A percentile compares a stretch with the other conserved stretches of the same genome.
Conservation (phyloP, 2,329 filamentous ascomycete species). For the Graphilbum fragrans region DNA sequence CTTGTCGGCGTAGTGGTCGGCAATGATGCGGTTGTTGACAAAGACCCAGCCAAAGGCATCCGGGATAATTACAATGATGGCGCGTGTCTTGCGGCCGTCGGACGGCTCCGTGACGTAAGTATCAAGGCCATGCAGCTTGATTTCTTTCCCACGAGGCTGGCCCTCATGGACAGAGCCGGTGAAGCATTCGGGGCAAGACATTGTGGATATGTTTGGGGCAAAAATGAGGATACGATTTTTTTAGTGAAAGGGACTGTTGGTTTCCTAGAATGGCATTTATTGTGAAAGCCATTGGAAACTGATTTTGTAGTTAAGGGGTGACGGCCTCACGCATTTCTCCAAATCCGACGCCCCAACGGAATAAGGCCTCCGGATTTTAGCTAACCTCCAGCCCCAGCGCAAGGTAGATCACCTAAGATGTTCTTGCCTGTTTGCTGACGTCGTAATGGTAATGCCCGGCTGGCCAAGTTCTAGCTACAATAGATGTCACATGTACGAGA, state of each 20-base stretch:
- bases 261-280: no score
- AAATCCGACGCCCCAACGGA: no score
- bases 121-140: constrained; percentile 33
- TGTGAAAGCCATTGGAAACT: no score
- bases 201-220: neutral
- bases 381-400: neutral
- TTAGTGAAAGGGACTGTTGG: neutral
- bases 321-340: no score
- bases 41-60: constrained; percentile 45
- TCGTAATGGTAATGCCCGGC: no score
- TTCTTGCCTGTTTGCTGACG: no score
- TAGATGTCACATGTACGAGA: no score
- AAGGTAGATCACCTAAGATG: neutral
- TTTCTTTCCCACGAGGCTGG: constrained; percentile 28
- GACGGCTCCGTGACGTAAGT: constrained; percentile 31
- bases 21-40: constrained; percentile 37
- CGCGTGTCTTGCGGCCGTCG: constrained; percentile 22
- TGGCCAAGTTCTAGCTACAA: no score
- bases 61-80: constrained; percentile 39
- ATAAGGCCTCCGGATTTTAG: constrained; percentile 3
- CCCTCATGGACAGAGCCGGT: constrained; percentile 31
- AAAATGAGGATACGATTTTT: neutral
- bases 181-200: constrained; percentile 32
- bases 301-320: no score
- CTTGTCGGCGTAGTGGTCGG: constrained; percentile 40